Conservation (phyloP, 1,284 basidiomycete species). For the Takashimella tepidaria region DNA sequence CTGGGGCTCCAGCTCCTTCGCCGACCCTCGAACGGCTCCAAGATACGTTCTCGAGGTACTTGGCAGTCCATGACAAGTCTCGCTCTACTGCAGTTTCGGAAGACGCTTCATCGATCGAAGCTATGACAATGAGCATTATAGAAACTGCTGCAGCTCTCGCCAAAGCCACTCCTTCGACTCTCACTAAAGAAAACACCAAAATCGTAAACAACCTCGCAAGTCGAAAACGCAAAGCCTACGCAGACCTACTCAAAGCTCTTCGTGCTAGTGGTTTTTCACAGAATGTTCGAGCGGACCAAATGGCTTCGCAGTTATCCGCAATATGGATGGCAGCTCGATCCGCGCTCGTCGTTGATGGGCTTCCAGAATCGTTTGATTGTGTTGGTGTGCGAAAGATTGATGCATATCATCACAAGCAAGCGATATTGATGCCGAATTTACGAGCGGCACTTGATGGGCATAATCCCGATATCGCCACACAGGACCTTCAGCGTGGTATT, state of each 20-base stretch:
- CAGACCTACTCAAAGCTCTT: slow-evolving; percentile 84
- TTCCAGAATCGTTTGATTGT: slow-evolving; percentile 17
- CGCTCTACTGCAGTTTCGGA: slow-evolving; percentile 16
- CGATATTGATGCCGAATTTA: slow-evolving; percentile 64
- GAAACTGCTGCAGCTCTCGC: slow-evolving; percentile 61
- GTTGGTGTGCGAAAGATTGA: slow-evolving; percentile 49
- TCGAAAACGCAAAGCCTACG: slow-evolving; percentile 86
- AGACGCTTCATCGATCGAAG: slow-evolving; percentile 51
- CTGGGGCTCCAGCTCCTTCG: slow-evolving; percentile 9
- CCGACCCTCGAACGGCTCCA: slow-evolving; percentile 25
- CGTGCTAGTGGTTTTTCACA: slow-evolving; percentile 72
- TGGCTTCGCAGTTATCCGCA: slow-evolving; percentile 60
- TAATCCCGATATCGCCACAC: slow-evolving; percentile 73
- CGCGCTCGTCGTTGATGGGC: slow-evolving; percentile 9
- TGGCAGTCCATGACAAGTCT: slow-evolving; percentile 33
- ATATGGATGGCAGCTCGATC: slow-evolving; percentile 59
- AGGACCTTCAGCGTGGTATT: slow-evolving; percentile 75
- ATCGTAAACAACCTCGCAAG: slow-evolving; percentile 66
- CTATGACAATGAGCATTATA: slow-evolving; percentile 71
- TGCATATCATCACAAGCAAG: slow-evolving; percentile 66
- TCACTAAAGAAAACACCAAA: slow-evolving; percentile 64
- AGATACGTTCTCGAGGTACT: slow-evolving; percentile 38
- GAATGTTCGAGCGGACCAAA: slow-evolving; percentile 66
- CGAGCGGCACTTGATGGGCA: slow-evolving; percentile 64
- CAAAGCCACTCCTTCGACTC: slow-evolving; percentile 53